Evolutionary conservation across 2,329 filamentous ascomycete species (phyloP).

Genomic region (Nannizzia gypsea): DNA sequence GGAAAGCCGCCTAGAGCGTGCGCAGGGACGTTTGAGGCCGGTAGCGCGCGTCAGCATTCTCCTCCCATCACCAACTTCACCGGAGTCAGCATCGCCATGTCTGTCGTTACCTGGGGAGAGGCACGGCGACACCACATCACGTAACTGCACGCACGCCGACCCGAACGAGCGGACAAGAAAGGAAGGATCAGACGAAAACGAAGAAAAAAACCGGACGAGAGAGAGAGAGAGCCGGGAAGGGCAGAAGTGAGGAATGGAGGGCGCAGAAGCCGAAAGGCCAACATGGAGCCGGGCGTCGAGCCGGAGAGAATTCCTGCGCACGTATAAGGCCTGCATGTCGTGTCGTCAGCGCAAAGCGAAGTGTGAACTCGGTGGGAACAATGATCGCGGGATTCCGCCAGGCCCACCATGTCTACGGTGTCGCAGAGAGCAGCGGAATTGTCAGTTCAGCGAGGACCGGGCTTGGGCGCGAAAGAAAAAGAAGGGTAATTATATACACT

Average conservation of each 20-base stretch:
- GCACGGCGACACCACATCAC: neutral
- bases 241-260: neutral
- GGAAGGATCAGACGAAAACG: neutral
- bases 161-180: neutral
- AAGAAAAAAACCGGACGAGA: neutral
- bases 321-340: slow-evolving; percentile 44
- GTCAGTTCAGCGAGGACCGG: slow-evolving; percentile 36
- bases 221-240: neutral
- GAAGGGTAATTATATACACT: slow-evolving; percentile 7
- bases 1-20: neutral
- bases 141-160: neutral
- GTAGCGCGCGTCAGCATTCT: slow-evolving; percentile 1
- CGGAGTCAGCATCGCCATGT: neutral
- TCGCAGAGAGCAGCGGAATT: slow-evolving; percentile 40
- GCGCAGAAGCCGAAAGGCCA: slow-evolving; percentile 9
- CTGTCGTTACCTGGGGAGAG: neutral
- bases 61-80: neutral
- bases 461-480: slow-evolving; percentile 31
- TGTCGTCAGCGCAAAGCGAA: slow-evolving; percentile 43
- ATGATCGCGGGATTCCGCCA: slow-evolving; percentile 23
- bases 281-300: slow-evolving; percentile 14
- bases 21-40: neutral
- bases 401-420: slow-evolving; percentile 39
- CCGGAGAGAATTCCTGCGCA: slow-evolving; percentile 36
- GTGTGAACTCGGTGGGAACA: slow-evolving; percentile 37